These are phyloP conservation scores for Rhynchospora pubera DNA, from an alignment of 176 grass and related monocot species.

Conservation along the genomic window DNA sequence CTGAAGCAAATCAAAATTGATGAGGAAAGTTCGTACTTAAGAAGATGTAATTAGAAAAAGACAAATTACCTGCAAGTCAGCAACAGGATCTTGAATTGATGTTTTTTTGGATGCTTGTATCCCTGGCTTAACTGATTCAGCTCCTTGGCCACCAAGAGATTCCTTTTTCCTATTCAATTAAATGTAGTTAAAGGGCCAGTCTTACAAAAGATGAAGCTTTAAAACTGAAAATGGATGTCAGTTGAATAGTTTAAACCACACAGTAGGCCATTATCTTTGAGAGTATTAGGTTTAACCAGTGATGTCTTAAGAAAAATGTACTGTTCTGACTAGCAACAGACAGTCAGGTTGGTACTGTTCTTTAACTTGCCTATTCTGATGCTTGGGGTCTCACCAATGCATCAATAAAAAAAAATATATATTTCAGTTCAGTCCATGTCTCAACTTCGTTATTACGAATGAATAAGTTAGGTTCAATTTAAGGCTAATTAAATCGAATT, in stretches of 20 bases:
- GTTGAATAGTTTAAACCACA: background rate
- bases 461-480: background rate
- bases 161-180: slow-evolving; percentile 42
- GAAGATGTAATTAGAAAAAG: background rate
- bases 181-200: background rate
- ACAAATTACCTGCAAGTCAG: slow-evolving; percentile 42
- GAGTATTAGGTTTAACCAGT: background rate
- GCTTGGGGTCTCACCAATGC: slow-evolving; percentile 12
- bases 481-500: background rate
- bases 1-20: background rate
- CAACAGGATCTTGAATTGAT: slow-evolving; percentile 24
- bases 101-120: slow-evolving; percentile 38
- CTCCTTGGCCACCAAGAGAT: slow-evolving; percentile 31
- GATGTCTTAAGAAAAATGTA: background rate
- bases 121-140: slow-evolving; percentile 49
- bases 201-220: background rate
- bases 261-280: background rate
- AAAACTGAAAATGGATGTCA: background rate
- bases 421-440: background rate
- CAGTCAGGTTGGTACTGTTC: background rate
- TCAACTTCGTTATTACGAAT: background rate
- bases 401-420: too few relatives aligned
- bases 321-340: background rate
- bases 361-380: background rate
- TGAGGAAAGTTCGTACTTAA: background rate